Conservation (phyloP, 139 green algal genomes). For the Medakamo hakoo region DNA sequence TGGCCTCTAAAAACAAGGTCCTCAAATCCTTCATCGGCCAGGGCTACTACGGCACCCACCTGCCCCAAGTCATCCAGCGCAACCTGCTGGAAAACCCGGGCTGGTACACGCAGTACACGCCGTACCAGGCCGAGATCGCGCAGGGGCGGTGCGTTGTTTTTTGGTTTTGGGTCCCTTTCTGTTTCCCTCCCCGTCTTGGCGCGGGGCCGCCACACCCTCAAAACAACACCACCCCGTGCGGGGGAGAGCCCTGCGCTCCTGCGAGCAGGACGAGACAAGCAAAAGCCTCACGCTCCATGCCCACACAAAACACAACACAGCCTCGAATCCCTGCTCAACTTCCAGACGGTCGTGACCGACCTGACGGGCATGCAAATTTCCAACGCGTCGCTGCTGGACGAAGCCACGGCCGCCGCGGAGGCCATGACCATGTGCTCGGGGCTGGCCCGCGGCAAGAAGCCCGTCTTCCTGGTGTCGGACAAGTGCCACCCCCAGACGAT, state of each 20-base stretch:
- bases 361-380: conserved; percentile 85
- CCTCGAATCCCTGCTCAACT: conserved; percentile 97
- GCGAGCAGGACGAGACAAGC: no score
- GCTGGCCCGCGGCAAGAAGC: conserved; percentile 89
- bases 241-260: no score
- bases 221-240: neutral
- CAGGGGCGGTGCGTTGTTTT: conserved; percentile 49
- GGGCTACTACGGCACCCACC: conserved; percentile 91
- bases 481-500: conserved; percentile 99
- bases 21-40: conserved; percentile 92
- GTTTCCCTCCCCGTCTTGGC: no score
- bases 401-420: conserved; percentile 94
- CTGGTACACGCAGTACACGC: conserved; percentile 99
- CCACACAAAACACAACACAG: conserved; percentile 18
- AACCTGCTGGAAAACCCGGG: conserved; percentile 99
- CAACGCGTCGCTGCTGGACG: conserved; percentile 93
- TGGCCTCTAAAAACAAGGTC: conserved; percentile 94
- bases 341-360: conserved; percentile 95
- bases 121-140: conserved; percentile 93
- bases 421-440: conserved; percentile 98
- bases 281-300: neutral
- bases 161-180: no score
- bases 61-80: conserved; percentile 86
- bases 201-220: neutral
- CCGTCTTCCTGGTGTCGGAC: conserved; percentile 85